Evolutionary conservation across 2,329 filamentous ascomycete species (phyloP), one percentile per base, ranked within the genome.

Genomic region (Fusarium keratoplasticum): DNA sequence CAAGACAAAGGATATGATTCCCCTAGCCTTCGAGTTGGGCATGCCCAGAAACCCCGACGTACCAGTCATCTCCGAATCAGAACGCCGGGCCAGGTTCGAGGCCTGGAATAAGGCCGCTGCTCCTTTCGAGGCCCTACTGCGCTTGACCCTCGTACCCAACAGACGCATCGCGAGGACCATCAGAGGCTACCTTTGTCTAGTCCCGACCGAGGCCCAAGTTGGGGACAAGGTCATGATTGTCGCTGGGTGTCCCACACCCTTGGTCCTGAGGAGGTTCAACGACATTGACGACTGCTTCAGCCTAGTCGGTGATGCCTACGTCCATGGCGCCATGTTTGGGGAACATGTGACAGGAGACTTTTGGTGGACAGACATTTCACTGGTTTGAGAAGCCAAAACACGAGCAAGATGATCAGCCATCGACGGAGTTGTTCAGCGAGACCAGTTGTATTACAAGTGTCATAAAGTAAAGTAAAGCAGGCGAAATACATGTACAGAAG

Each of bases 181-280:
- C 22, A 62, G 67, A 22, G 73, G 73, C 6, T 75, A 70, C 27
- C 55, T 77, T 4, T 74, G 76, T 42, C 68, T 76, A 11, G 71
- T 76, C n/a, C 70, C 74, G 6, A 52, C 59, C 35, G 61, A 66
- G 4, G 65, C 73, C 4, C 14, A 71, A 13, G 31, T 71, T 20
- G 71, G 74, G 4, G 67, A 76, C 10, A 72, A 47, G 14, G 61
- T 74, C 61, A 72, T 75, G 72, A 69, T 76, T 20, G 62, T 77
- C 6, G 44, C 64, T 3, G 71, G 73, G 7, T 77, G 73, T 36
- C 63, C 75, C 5, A 69, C 67, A 13, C 70, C 71, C 2, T 20
- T 77, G 11, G 69, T 77, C 4, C 22, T 75, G 10, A 60, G 70
- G 44, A 72, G 66, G 38, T 63, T 70, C 2, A 50, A 66, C 9